These are phyloP conservation scores for Jamesozyma spencerorum DNA, from an alignment of 805 yeast species.

Conservation along the genomic window DNA sequence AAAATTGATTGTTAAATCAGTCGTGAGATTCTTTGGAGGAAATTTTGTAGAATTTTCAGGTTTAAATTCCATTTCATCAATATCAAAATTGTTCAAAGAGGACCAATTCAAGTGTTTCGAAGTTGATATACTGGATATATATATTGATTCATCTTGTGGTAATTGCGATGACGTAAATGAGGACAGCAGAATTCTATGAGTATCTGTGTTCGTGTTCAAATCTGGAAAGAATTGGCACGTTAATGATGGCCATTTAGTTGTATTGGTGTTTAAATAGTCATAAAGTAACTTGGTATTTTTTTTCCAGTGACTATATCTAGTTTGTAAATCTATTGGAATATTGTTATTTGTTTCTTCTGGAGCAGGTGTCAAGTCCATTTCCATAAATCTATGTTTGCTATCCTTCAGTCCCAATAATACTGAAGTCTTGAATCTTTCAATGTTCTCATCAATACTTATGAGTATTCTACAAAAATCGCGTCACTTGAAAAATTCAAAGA, in stretches of 20 bases:
- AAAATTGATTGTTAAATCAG: conserved; percentile 22
- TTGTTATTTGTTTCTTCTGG: background rate
- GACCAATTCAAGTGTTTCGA: conserved; percentile 27
- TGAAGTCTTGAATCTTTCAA: background rate
- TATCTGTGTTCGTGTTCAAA: conserved; percentile 20
- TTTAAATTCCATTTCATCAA: conserved; percentile 32
- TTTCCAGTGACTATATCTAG: conserved; percentile 50
- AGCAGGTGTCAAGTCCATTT: background rate
- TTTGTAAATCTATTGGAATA: conserved; percentile 21
- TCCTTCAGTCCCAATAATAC: background rate
- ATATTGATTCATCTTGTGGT: conserved; percentile 28
- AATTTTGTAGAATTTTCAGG: conserved; percentile 25
- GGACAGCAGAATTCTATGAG: conserved; percentile 25
- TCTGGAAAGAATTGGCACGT: conserved; percentile 62
- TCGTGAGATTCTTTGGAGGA: conserved; percentile 22
- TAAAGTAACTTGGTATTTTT: conserved; percentile 70
- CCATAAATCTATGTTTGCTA: background rate
- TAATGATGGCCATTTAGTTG: conserved; percentile 62
- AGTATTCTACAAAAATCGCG: background rate
- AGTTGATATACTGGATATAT: conserved; percentile 25
- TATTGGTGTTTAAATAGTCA: conserved; percentile 60
- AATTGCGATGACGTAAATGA: conserved; percentile 30
- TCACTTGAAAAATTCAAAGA: background rate
- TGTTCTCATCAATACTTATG: too few species aligned
- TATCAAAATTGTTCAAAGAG: conserved; percentile 30